These are phyloP conservation scores for Lentinula guzmanii DNA, from an alignment of 768 basidiomycete genomes.

Conservation along the genomic window DNA sequence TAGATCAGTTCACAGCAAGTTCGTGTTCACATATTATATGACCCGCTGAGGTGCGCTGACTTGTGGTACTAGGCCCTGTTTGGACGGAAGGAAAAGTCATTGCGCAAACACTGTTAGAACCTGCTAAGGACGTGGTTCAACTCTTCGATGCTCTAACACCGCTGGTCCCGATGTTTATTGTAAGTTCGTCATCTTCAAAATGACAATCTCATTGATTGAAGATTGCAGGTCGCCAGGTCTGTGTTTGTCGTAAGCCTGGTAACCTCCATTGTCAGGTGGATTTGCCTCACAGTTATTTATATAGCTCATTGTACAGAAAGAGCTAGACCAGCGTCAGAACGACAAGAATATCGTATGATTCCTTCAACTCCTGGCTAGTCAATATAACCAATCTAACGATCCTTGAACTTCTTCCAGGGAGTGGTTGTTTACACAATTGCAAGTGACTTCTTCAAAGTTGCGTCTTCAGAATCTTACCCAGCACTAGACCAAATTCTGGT, in stretches of 20 bases:
- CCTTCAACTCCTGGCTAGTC: not conserved
- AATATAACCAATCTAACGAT: not conserved
- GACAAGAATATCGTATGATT: constrained; percentile 7
- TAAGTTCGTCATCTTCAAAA: not conserved
- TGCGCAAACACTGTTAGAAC: constrained; percentile 2
- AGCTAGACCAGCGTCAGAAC: constrained; percentile 5
- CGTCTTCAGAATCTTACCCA: not conserved
- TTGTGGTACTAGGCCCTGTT: not conserved
- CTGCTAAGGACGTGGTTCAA: constrained; percentile 5
- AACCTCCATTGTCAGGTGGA: not conserved
- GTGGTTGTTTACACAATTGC: constrained; percentile 1
- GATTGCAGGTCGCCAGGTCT: constrained; percentile 1
- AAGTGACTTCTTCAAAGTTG: not conserved
- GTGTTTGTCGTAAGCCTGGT: constrained; percentile 1
- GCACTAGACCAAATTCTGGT: constrained; percentile 8
- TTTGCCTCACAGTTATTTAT: not conserved
- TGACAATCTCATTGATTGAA: not conserved
- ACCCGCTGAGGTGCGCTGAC: not conserved
- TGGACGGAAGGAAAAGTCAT: constrained; percentile 5
- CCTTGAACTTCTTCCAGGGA: not conserved
- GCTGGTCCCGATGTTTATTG: constrained; percentile 5
- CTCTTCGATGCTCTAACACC: constrained; percentile 1
- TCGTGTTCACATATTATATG: not conserved
- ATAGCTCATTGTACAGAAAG: constrained; percentile 5
- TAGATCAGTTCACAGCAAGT: constrained; percentile 4